phyloP scores from a whole-genome alignment of 306 rosid species.

The Acacia confusa region DNA sequence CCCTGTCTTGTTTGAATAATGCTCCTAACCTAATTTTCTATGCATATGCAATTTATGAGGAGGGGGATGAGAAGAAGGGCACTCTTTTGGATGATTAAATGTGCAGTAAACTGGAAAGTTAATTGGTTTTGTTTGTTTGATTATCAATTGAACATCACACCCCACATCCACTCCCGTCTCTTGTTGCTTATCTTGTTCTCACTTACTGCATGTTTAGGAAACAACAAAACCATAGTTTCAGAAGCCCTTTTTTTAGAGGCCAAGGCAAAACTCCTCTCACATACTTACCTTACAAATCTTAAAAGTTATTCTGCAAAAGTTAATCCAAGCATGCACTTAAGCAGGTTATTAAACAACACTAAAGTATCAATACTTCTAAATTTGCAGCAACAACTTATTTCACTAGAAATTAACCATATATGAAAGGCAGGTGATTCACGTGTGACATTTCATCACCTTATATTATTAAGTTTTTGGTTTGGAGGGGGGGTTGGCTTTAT shows the following conservation, averaged over 20 bases:
- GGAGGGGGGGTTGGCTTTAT: not conserved
- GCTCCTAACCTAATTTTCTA: not conserved
- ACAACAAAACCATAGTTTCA: too few species aligned
- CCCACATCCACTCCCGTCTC: not conserved
- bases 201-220: not conserved
- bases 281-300: too few species aligned
- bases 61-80: not conserved
- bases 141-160: not conserved
- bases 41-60: not conserved
- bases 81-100: not conserved
- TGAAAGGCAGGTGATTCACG: slow-evolving; percentile 8
- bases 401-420: slow-evolving; percentile 8
- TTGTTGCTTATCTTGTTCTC: not conserved
- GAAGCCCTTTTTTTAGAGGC: too few species aligned
- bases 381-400: not conserved
- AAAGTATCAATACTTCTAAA: not conserved
- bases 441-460: not conserved
- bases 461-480: not conserved
- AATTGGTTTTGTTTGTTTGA: not conserved
- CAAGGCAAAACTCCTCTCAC: too few species aligned
- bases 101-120: not conserved
- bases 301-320: too few species aligned
- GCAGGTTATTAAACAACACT: not conserved
- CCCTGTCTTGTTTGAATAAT: not conserved
- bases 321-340: too few species aligned